phyloP scores from a whole-genome alignment of 2,329 filamentous ascomycete genomes.

The Coniochaeta hoffmannii region DNA sequence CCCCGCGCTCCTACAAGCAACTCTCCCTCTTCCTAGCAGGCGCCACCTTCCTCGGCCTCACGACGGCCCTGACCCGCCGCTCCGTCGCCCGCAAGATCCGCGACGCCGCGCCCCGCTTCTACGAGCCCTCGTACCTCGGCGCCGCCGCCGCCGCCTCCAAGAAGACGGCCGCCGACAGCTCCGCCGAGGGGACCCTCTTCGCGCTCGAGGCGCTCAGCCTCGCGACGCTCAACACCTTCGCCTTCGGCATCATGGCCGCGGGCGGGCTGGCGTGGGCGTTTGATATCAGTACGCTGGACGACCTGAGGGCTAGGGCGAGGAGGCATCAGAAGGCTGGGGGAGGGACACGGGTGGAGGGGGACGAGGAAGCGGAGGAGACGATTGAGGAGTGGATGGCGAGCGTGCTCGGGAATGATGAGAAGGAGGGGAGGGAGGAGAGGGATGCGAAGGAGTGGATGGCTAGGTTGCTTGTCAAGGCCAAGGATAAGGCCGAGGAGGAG shows the following conservation, averaged over 20 bases:
- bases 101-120: conserved; percentile 62
- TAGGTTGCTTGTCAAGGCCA: neutral
- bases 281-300: conserved; percentile 64
- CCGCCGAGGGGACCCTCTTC: conserved; percentile 59
- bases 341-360: conserved; percentile 21
- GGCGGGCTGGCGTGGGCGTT: conserved; percentile 72
- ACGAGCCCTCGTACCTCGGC: conserved; percentile 48
- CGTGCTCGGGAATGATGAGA: conserved; percentile 49
- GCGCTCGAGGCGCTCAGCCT: conserved; percentile 78
- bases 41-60: conserved; percentile 65
- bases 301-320: conserved; percentile 49
- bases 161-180: conserved; percentile 23
- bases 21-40: conserved; percentile 68
- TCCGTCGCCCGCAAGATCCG: conserved; percentile 57
- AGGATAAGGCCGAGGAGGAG: neutral
- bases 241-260: conserved; percentile 64
- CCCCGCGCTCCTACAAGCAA: conserved; percentile 50
- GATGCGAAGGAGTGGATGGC: conserved; percentile 1
- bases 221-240: conserved; percentile 78
- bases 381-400: conserved; percentile 55
- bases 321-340: conserved; percentile 31
- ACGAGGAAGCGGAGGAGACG: conserved; percentile 50
- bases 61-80: conserved; percentile 63
- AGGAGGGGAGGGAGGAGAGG: conserved; percentile 10
- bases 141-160: conserved; percentile 24